These are phyloP conservation scores for Cornus kousa DNA, from an alignment of 148 eudicot species.

Conservation along the genomic window DNA sequence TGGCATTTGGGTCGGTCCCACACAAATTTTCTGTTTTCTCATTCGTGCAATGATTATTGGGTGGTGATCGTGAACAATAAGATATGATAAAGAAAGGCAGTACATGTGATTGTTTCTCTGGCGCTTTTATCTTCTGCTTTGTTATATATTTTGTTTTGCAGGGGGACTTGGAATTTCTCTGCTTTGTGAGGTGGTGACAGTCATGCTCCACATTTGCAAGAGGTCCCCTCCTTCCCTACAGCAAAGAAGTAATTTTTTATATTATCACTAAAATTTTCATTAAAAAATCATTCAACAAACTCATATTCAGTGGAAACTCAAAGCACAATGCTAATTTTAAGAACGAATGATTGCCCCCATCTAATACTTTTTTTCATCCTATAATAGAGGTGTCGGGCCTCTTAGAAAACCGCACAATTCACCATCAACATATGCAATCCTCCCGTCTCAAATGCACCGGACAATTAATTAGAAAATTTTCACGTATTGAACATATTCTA, in stretches of 20 bases:
- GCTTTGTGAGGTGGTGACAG: constrained; percentile 12
- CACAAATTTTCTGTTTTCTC: constrained; percentile 6
- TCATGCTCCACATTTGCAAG: constrained; percentile 20
- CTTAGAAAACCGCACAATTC: no score
- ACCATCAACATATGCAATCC: no score
- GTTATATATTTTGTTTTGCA: constrained; percentile 1
- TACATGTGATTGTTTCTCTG: constrained; percentile 42
- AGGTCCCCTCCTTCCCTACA: background rate
- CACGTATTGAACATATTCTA: no score
- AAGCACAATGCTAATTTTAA: no score
- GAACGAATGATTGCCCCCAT: no score
- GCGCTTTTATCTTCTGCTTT: constrained; percentile 11
- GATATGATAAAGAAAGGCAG: constrained; percentile 16
- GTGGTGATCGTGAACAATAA: constrained; percentile 6
- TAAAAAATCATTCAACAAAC: background rate
- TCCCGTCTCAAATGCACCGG: no score
- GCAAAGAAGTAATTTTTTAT: background rate
- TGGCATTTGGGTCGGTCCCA: constrained; percentile 2
- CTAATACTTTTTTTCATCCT: no score
- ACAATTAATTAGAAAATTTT: no score
- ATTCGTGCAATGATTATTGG: constrained; percentile 30
- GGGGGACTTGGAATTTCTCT: background rate
- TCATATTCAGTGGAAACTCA: background rate
- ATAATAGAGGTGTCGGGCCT: no score
- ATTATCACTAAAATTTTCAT: background rate